Evolutionary conservation across 345 rosid genomes (phyloP), one percentile per base, ranked within the genome.

Genomic region (Corchorus capsularis): DNA sequence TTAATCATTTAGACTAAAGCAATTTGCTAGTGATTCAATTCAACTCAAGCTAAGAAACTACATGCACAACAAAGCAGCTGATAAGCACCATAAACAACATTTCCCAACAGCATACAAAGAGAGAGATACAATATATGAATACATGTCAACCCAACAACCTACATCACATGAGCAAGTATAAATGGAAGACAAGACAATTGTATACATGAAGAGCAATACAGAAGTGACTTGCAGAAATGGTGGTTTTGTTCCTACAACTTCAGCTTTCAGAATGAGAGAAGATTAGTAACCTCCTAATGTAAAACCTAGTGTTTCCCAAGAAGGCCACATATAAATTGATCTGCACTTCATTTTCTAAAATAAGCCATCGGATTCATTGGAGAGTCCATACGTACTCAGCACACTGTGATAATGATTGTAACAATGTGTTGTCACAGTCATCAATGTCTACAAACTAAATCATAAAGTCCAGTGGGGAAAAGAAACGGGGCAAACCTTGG

Each of bases 301-400:
- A 66, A 15, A 12, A 61, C 6, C 63, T 22, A 11, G 35, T 1
- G 32, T 8, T 55, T 55, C 17, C 27, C 27, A 56, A 19, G 32
- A 8, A 56, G 13, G 8, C 61, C 9, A 16, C 16, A 39, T 39
- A 37, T 37, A 22, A 32, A 39, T 37, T 63, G 0, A 11, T 20
- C 0, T 9, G 22, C 49, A 37, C 3, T 39, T 3, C 49, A 39
- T 39, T 63, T 63, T 17, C 47, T 63, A 63, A 49, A 39, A 39
- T 37, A 19, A 15, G 49, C 49, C 68, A 63, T 63, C 68, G 17
- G 27, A 37, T 63, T 63, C 68, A 37, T 63, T 63, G 6, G 68
- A 39, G 49, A 39, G 14, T 63, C 2, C 22, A 39, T 39, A 63
- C 17, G n/a, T 63, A 63, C 47, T 39, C 22, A 0, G 68, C 8